Base-by-base conservation (phyloP, 164 flowering plant genomes). In the Warburgia ugandensis region DNA sequence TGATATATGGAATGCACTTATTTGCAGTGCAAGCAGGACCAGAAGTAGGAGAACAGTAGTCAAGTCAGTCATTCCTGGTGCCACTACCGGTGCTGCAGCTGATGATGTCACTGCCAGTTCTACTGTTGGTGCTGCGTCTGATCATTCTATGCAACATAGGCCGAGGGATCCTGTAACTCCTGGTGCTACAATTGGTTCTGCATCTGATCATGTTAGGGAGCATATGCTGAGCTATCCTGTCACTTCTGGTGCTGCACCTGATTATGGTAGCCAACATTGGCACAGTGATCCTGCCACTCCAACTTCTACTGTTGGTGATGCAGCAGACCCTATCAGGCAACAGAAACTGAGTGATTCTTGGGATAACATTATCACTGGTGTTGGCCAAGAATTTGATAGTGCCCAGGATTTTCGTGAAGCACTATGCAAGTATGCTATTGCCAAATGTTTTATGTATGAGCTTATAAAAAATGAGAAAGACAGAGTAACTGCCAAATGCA, bases 341-440 rank as follows among this genome's bases (percentile, higher is more conserved):
- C 75, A 70, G 29, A 54, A 53, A 19, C 49, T 69, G 35, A 68
- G 73, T 38, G 73, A 61, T 23, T 56, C 68, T 13, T 80, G 94
- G 91, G 83, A 71, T 54, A 70, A 73, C 33, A 63, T 71, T 39
- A 84, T 84, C 21, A 67, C 65, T 19, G 88, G 88, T 19, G 81
- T 72, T 1, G 90, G 81, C 42, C 94, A 88, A 71, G 77, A 77
- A 21, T 88, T 88, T 61, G 70, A 59, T 28, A 70, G 69, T 58
- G 83, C 73, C 25, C 49, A 47, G 25, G 94, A 85, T 48, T 83
- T 88, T 56, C 83, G 92, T n/a, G 88, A 78, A 32, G 74, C 81
- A 0, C 59, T 88, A 65, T 85, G 83, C 50, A 83, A 75, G 40
- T 88, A 72, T 68, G 79, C 97, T 29, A 70, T 88, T 63, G 89